These are phyloP conservation scores for Scleroderma bovista DNA, from an alignment of 768 basidiomycete genomes.

Conservation along the genomic window DNA sequence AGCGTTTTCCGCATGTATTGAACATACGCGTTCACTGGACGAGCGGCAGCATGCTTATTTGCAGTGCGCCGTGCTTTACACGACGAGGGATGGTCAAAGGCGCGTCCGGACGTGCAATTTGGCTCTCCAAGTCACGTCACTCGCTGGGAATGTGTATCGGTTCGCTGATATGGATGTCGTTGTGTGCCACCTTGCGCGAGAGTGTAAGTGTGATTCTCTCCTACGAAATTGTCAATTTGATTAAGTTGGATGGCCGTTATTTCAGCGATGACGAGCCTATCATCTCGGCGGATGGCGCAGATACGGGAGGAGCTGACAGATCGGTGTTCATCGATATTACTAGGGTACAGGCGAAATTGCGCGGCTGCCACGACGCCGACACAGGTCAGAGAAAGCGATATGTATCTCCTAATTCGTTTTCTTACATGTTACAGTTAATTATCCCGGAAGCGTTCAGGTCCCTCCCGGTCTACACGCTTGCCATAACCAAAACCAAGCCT, in stretches of 20 bases:
- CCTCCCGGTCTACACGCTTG: constrained; percentile 75
- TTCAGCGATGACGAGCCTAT: constrained; percentile 67
- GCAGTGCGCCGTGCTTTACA: constrained; percentile 88
- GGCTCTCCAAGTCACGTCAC: constrained; percentile 69
- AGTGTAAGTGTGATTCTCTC: constrained; percentile 44
- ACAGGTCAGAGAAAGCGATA: constrained; percentile 50
- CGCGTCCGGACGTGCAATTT: constrained; percentile 84
- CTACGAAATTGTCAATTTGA: neutral
- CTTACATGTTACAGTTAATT: constrained; percentile 57
- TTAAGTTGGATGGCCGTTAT: neutral
- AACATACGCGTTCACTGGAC: constrained; percentile 64
- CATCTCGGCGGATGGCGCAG: constrained; percentile 54
- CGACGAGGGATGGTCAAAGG: constrained; percentile 68
- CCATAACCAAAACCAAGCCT: constrained; percentile 83
- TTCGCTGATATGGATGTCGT: constrained; percentile 88
- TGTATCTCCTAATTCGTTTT: constrained; percentile 1
- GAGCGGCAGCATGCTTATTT: constrained; percentile 70
- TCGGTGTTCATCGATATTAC: constrained; percentile 70
- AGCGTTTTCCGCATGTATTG: constrained; percentile 67
- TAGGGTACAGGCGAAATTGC: constrained; percentile 87
- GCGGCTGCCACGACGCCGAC: constrained; percentile 70
- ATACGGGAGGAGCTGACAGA: constrained; percentile 85
- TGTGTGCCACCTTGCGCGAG: constrained; percentile 66
- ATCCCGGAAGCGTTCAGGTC: constrained; percentile 91
- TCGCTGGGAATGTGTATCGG: constrained; percentile 90